Base-by-base conservation (phyloP, 768 basidiomycete genomes). In the Russula ochroleuca region DNA sequence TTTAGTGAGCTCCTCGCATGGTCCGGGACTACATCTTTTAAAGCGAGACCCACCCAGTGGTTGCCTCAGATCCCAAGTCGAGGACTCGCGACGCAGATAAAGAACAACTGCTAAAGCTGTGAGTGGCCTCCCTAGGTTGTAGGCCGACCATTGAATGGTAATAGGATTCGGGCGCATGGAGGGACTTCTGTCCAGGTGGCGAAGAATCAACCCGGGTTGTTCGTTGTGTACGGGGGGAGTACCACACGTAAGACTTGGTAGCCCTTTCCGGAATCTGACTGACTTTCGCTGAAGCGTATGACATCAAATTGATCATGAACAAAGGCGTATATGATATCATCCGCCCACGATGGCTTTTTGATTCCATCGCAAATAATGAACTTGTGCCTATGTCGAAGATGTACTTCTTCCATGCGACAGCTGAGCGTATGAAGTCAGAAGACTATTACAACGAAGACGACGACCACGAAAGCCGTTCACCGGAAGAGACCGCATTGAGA, bases 341-440 rank as follows among this genome's bases (percentile, higher is more conserved):
- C 63, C 85, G 81, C 60, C 92, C 95, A 0, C 75, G 81, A 33
- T 98, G 94, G 94, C 78, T 98, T 59, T 71, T 79, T 41, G 90
- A 94, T 70, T 94, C 87, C 25, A 79, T 95, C n/a, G 77, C 79
- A 6, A 75, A 77, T 33, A 81, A 79, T 13, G 76, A 81, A 62
- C 76, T 78, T 21, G 74, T 84, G 31, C 86, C 91, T 1, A 75
- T 94, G 63, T 79, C 73, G 43, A 86, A 87, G 74, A 92, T 89
- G 70, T 92, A 91, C 72, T 90, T 92, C 74, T 91, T 92, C 76
- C 83, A 88, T 69, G 85, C 90, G 5, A 88, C 85, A 0, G 73
- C 77, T 1, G 74, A 73, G 7, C 80, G 86, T 43, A 76, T 73
- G 66, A 74, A 76, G 19, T 76, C 74, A 11, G 78, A 81, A 0